phyloP scores from a whole-genome alignment of 441 rosid species.

The Arabidopsis lyrata region DNA sequence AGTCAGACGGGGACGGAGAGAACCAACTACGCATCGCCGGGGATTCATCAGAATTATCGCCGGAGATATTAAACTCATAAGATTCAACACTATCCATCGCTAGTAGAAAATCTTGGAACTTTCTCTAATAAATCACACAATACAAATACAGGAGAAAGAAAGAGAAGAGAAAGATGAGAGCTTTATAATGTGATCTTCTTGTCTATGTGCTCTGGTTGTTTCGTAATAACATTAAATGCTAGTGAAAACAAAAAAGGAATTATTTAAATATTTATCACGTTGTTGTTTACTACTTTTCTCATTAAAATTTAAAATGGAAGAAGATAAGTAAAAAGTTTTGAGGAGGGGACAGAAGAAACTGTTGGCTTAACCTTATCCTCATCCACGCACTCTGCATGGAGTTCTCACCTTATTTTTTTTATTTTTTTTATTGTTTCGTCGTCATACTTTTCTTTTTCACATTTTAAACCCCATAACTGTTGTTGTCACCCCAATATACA shows the following conservation, averaged over 20 bases:
- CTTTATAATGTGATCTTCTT: slow-evolving; percentile 8
- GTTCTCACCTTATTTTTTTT: neutral
- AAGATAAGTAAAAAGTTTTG: slow-evolving; percentile 28
- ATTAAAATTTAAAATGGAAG: neutral
- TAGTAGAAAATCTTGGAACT: slow-evolving; percentile 4
- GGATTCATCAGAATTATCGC: slow-evolving; percentile 43
- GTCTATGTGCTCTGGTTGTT: slow-evolving; percentile 16
- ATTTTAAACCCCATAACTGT: neutral
- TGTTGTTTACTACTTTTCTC: slow-evolving; percentile 24
- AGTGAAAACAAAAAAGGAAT: neutral
- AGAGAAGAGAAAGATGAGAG: slow-evolving; percentile 34
- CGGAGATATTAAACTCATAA: slow-evolving; percentile 38
- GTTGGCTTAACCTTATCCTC: slow-evolving; percentile 57
- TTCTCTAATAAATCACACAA: neutral
- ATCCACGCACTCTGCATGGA: slow-evolving; percentile 50
- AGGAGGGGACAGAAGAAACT: slow-evolving; percentile 36
- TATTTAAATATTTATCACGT: slow-evolving; percentile 23
- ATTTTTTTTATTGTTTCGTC: slow-evolving; percentile 29
- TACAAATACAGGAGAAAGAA: slow-evolving; percentile 18
- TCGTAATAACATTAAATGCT: neutral
- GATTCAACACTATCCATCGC: slow-evolving; percentile 43
- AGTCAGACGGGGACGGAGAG: slow-evolving; percentile 38
- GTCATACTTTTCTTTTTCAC: neutral
- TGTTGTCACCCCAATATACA: neutral
- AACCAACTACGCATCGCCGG: neutral